Evolutionary conservation across 768 basidiomycete genomes (phyloP), one percentile per base, ranked within the genome.

Genomic region (Mycena rebaudengoi): DNA sequence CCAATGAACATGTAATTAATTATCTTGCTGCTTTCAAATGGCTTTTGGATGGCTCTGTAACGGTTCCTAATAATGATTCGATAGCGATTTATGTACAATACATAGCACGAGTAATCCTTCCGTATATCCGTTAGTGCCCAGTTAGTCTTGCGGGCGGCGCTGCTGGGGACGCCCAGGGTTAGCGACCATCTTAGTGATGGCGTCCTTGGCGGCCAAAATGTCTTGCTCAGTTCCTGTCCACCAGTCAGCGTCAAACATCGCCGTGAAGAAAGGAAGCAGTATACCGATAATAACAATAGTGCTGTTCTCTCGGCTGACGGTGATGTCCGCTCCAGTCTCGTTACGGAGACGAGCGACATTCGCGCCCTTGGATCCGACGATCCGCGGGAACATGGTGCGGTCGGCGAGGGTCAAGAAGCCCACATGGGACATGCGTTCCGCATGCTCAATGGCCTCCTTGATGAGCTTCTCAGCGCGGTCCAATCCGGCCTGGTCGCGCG

Each of bases 321-420:
- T 93, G 70, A 98, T 95, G 73, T 97, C 95, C 56, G 96, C 92
- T 40, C 94, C 93, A 53, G 92, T 97, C 78, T 95, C 95, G 52
- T 85, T 86, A 57, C 96, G 88, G 53, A 98, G 85, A 49, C 96
- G 91, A 53, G 91, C 85, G 51, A 98, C 92, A 69, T 95, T 98
- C 26, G 94, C 82, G 54, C 96, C 96, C 79, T 96, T 97, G 12
- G 91, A 79, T 37, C 96, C 96, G 65, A 98, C 95, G 69, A 98
- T 96, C 68, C 94, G 85, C 14, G 96, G 96, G 88, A 98, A 98
- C 32, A 85, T 85, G 33, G 90, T 86, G 65, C 95, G 89, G 73
- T 95, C 91, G 39, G 88, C 80, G 40, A 97, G 82, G 10, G 91
- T 95, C 58, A 97, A 83, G 84, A 92, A 95, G 10, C 93, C 95